These are phyloP conservation scores for Plenodomus tracheiphilus DNA, from an alignment of 2,329 filamentous ascomycete genomes.

Conservation along the genomic window DNA sequence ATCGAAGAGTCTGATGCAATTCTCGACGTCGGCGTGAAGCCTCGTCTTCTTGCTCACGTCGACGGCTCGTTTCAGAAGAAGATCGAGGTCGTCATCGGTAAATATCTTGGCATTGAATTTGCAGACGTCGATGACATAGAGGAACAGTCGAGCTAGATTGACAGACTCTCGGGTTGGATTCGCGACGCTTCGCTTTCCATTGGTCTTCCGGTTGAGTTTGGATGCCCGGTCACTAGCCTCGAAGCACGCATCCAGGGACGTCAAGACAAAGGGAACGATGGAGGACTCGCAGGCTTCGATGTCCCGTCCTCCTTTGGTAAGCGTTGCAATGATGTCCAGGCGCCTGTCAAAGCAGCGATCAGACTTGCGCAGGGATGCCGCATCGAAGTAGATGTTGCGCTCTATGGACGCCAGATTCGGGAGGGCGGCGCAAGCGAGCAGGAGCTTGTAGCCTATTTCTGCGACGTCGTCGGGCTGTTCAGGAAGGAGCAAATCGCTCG, in stretches of 20 bases:
- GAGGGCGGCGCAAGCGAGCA: constrained; percentile 39
- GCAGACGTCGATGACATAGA: constrained; percentile 68
- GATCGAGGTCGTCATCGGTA: constrained; percentile 63
- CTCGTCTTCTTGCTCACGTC: constrained; percentile 70
- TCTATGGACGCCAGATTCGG: constrained; percentile 40
- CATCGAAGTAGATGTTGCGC: constrained; percentile 45
- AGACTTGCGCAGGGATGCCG: constrained; percentile 32
- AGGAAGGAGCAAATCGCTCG: constrained; percentile 42
- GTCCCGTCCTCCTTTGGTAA: constrained; percentile 45
- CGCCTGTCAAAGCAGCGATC: constrained; percentile 37
- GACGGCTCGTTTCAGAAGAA: constrained; percentile 65
- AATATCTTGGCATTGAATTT: constrained; percentile 76
- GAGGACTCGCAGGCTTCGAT: constrained; percentile 44
- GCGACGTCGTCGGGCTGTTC: constrained; percentile 39
- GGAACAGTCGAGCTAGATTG: constrained; percentile 63
- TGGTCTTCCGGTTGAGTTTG: constrained; percentile 26
- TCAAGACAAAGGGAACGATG: constrained; percentile 38
- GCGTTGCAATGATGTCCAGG: constrained; percentile 39
- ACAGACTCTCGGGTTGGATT: constrained; percentile 30
- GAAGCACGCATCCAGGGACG: constrained; percentile 40
- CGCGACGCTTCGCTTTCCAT: constrained; percentile 28
- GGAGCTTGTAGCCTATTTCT: constrained; percentile 39
- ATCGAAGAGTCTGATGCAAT: constrained; percentile 70
- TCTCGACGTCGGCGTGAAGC: constrained; percentile 65
- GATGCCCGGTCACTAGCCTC: constrained; percentile 33